Evolutionary conservation across 2,329 filamentous ascomycete species (phyloP).

Genomic region (Cladophialophora yegresii): DNA sequence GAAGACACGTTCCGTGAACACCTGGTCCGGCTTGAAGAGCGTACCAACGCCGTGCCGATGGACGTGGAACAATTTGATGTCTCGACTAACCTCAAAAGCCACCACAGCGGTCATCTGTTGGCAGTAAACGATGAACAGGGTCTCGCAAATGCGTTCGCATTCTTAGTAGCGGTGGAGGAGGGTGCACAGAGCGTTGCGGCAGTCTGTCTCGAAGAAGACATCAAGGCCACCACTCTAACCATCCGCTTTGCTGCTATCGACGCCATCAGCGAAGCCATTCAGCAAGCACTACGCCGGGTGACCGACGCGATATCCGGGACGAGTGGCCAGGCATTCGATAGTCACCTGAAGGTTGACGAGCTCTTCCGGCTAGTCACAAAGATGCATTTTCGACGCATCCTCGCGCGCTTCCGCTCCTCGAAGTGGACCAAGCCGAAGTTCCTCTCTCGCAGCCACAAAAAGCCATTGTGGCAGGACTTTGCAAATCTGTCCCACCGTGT

Average conservation of each 20-base stretch:
- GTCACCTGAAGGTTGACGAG: background rate
- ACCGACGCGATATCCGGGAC: background rate
- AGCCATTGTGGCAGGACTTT: conserved; percentile 29
- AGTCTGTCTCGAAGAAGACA: conserved; percentile 39
- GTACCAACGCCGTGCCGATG: conserved; percentile 24
- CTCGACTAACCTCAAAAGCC: background rate
- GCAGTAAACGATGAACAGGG: conserved; percentile 36
- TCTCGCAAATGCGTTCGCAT: conserved; percentile 40
- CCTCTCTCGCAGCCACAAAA: conserved; percentile 28
- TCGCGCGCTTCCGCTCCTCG: conserved; percentile 26
- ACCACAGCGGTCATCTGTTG: background rate
- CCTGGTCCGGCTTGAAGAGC: conserved; percentile 28
- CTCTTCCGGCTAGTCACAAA: conserved; percentile 1
- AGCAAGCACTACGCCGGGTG: background rate
- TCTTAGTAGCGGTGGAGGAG: conserved; percentile 38
- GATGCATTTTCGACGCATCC: conserved; percentile 5
- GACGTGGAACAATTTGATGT: conserved; percentile 18
- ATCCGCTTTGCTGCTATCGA: conserved; percentile 27
- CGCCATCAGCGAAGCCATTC: conserved; percentile 5
- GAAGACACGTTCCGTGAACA: conserved; percentile 31
- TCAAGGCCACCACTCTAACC: conserved; percentile 5
- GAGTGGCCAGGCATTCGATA: background rate
- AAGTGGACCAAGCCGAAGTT: conserved; percentile 29
- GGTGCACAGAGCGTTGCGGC: conserved; percentile 39
- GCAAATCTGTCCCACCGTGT: conserved; percentile 24